phyloP scores from a whole-genome alignment of 192 early-diverging fungal species.

The Lunasporangiospora selenospora region DNA sequence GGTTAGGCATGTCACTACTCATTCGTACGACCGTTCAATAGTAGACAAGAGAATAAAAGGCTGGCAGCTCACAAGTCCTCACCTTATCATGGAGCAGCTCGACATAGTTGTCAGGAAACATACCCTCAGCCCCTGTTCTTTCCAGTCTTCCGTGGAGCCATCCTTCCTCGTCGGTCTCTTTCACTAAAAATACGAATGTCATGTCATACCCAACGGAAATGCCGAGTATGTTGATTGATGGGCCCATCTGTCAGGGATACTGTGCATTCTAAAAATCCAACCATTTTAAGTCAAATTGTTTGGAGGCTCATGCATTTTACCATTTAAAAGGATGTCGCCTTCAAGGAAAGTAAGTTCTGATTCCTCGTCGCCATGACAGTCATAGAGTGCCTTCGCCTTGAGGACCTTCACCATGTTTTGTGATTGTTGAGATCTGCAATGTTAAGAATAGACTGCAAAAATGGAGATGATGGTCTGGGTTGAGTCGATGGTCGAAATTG shows the following conservation, averaged over 20 bases:
- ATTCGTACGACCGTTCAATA: no score
- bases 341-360: slow-evolving; percentile 63
- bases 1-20: no score
- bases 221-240: no score
- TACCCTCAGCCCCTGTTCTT: slow-evolving; percentile 46
- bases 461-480: not conserved
- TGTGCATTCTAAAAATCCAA: no score
- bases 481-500: no score
- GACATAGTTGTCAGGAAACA: slow-evolving; percentile 71
- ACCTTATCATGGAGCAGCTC: slow-evolving; percentile 41
- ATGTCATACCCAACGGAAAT: no score
- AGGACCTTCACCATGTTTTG: slow-evolving; percentile 14
- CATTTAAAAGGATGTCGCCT: slow-evolving; percentile 61
- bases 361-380: slow-evolving; percentile 63
- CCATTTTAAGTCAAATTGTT: no score
- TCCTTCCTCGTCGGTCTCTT: slow-evolving; percentile 57
- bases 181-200: slow-evolving; percentile 32
- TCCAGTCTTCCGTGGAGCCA: slow-evolving; percentile 64
- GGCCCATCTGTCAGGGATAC: no score
- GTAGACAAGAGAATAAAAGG: no score
- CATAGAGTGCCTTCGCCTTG: slow-evolving; percentile 61
- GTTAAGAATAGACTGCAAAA: not conserved
- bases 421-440: not conserved
- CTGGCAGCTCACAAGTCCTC: no score
- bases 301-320: slow-evolving; percentile 18